Percentiles rank a stretch among this genome's conserved stretches.
These are phyloP conservation scores for Pisolithus marmoratus DNA, from an alignment of 768 basidiomycete genomes.

Conservation along the genomic window DNA sequence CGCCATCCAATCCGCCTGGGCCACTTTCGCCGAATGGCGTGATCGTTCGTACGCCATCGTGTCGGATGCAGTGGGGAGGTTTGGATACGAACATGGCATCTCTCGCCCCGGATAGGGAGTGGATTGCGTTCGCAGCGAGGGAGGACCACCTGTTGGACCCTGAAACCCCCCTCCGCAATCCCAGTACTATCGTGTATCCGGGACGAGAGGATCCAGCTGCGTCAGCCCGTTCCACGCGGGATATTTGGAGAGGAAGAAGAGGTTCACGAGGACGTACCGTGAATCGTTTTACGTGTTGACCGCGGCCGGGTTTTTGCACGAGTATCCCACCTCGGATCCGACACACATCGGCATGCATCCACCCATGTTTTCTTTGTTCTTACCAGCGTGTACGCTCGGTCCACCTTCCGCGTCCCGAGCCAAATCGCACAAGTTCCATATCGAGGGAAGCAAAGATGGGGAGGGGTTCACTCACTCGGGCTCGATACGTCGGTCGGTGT, in stretches of 20 bases:
- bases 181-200: conserved; percentile 74
- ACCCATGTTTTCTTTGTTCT: conserved; percentile 84
- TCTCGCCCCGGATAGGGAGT: conserved; percentile 84
- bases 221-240: conserved; percentile 83
- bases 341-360: conserved; percentile 38
- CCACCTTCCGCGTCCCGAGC: conserved; percentile 70
- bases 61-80: conserved; percentile 58
- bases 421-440: conserved; percentile 91
- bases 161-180: conserved; percentile 88
- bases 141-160: conserved; percentile 95
- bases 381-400: conserved; percentile 93
- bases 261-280: conserved; percentile 80
- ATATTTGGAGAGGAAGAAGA: conserved; percentile 90
- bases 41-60: conserved; percentile 51
- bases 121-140: conserved; percentile 92
- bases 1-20: conserved; percentile 94
- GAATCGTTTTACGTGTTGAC: conserved; percentile 93
- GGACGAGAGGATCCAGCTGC: conserved; percentile 87
- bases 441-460: conserved; percentile 87
- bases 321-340: conserved; percentile 77
- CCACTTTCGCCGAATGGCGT: conserved; percentile 93
- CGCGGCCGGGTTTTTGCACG: conserved; percentile 93
- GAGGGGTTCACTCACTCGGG: conserved; percentile 34
- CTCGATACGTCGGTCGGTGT: conserved; percentile 50
- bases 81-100: conserved; percentile 73